A percentile compares a stretch with the other conserved stretches of the same genome.
Evolutionary conservation across 345 rosid species (phyloP).

Genomic region (Excoecaria agallocha): DNA sequence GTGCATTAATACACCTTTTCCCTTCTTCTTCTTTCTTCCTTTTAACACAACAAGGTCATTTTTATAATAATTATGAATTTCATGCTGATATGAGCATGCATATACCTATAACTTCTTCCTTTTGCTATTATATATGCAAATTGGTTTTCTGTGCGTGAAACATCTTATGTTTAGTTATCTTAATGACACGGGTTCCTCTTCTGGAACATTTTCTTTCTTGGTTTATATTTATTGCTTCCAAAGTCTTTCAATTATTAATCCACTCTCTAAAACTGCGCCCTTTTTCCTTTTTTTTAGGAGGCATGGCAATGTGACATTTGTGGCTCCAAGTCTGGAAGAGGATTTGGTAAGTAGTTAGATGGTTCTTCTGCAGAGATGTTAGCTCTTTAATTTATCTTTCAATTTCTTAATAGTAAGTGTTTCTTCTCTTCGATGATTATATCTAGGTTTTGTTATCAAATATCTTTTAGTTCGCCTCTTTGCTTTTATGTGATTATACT

Average conservation of each 20-base stretch:
- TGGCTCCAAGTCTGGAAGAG: constrained; percentile 89
- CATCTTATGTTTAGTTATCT: background rate
- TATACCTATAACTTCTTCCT: background rate
- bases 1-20: background rate
- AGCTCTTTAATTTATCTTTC: background rate
- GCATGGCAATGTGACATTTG: constrained; percentile 97
- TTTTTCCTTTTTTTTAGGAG: constrained; percentile 52
- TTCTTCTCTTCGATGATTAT: no score
- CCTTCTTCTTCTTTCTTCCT: background rate
- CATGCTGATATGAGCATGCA: background rate
- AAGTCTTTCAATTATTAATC: background rate
- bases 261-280: background rate
- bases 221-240: background rate
- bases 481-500: background rate
- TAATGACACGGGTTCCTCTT: background rate
- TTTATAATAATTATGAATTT: background rate
- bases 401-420: background rate
- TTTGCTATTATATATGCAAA: background rate
- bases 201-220: background rate
- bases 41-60: background rate
- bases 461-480: background rate
- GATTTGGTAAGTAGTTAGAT: constrained; percentile 72
- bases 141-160: background rate
- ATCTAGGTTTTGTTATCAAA: background rate
- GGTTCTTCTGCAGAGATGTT: background rate